Evolutionary conservation across 1,139 yeast species (phyloP).

Genomic region (Dujonia santamariae): DNA sequence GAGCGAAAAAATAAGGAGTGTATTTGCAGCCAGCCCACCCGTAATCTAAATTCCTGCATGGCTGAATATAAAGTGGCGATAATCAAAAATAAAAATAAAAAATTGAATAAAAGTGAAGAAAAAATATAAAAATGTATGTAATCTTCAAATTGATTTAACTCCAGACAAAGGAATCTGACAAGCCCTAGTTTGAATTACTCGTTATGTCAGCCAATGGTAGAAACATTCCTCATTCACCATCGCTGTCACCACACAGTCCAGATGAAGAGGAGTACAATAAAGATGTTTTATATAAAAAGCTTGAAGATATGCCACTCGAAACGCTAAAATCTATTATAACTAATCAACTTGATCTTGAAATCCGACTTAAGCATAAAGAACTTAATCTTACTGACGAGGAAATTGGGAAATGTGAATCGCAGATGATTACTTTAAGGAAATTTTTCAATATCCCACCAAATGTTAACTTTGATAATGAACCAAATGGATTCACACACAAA

Average conservation of each 20-base stretch:
- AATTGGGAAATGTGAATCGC: conserved; percentile 61
- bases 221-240: background rate
- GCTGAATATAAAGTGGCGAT: no score
- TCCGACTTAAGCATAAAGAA: conserved; percentile 68
- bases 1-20: no score
- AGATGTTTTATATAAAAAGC: conserved; percentile 20
- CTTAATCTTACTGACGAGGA: conserved; percentile 57
- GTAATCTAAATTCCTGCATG: no score
- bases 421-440: conserved; percentile 50
- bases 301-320: conserved; percentile 34
- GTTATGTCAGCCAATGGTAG: background rate
- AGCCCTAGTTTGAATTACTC: no score
- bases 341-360: conserved; percentile 65
- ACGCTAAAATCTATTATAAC: conserved; percentile 38
- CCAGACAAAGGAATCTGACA: no score
- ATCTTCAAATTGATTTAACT: no score
- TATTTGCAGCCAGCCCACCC: no score
- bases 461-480: conserved; percentile 37
- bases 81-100: no score
- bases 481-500: conserved; percentile 47
- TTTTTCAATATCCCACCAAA: conserved; percentile 49
- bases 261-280: conserved; percentile 7
- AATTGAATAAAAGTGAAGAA: no score
- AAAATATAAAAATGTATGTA: no score
- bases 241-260: no score